Conservation (phyloP, 2,329 filamentous ascomycete genomes). For the Stagonosporopsis vannaccii region DNA sequence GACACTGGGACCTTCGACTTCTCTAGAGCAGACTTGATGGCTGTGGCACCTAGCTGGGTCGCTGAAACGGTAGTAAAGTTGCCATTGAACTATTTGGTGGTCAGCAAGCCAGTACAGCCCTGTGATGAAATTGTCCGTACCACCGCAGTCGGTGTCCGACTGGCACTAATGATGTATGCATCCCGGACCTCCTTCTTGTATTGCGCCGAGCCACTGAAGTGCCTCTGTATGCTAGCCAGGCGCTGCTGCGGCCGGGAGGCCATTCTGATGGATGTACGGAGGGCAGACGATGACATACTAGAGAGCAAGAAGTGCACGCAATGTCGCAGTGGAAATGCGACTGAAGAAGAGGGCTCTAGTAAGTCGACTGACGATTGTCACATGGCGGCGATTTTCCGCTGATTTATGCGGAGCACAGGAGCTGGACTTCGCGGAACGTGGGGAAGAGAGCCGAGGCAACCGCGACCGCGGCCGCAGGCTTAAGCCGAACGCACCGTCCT, state of each 20-base stretch:
- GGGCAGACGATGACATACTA: conserved; percentile 42
- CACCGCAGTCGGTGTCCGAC: conserved; percentile 89
- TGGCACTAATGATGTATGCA: conserved; percentile 90
- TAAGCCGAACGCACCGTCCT: not conserved
- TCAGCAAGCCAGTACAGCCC: conserved; percentile 5
- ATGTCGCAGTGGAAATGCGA: conserved; percentile 3
- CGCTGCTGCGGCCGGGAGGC: conserved; percentile 48
- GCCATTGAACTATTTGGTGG: conserved; percentile 83
- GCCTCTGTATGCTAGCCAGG: conserved; percentile 47
- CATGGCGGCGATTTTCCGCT: conserved; percentile 40
- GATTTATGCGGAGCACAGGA: conserved; percentile 25
- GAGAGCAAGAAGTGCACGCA: not conserved
- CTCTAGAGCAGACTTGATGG: conserved; percentile 88
- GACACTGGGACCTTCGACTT: conserved; percentile 83
- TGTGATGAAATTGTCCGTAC: conserved; percentile 54
- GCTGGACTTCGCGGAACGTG: conserved; percentile 34
- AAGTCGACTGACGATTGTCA: conserved; percentile 34
- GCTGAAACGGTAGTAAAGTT: conserved; percentile 83
- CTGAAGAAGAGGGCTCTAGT: conserved; percentile 29
- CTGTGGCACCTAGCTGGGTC: conserved; percentile 85
- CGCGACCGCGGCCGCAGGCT: conserved; percentile 6
- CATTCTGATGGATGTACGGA: conserved; percentile 46
- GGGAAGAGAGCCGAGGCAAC: conserved; percentile 39
- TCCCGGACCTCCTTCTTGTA: conserved; percentile 75
- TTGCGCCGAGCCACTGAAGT: conserved; percentile 45